phyloP scores from a whole-genome alignment of 306 rosid species.

The Cajanus cajan region DNA sequence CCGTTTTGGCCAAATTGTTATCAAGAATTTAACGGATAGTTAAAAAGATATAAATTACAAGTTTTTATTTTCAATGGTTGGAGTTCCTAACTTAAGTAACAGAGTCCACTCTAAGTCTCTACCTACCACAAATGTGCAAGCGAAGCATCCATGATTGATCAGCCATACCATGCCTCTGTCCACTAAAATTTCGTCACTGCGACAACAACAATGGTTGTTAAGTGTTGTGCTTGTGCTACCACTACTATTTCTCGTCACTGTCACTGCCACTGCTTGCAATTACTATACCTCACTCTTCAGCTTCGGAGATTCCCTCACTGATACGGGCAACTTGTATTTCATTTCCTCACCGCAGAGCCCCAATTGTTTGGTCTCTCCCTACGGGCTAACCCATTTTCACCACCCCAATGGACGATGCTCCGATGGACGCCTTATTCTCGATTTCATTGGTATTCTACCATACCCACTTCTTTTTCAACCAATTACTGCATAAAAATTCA shows the following conservation, averaged over 20 bases:
- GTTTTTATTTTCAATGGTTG: too few species aligned
- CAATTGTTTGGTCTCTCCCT: conserved; percentile 47
- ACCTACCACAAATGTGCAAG: too few species aligned
- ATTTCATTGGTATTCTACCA: conserved; percentile 61
- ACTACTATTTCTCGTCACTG: not conserved
- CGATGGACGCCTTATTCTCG: conserved; percentile 77
- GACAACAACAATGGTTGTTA: not conserved
- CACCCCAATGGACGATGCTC: conserved; percentile 71
- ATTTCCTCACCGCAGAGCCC: conserved; percentile 5
- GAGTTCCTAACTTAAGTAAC: too few species aligned
- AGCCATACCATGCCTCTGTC: not conserved
- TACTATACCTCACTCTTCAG: conserved; percentile 52
- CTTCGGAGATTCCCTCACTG: conserved; percentile 69
- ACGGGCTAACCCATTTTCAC: conserved; percentile 64
- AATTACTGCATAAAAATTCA: not conserved
- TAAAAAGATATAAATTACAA: too few species aligned
- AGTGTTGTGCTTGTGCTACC: not conserved
- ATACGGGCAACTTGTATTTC: conserved; percentile 51
- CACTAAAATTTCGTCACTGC: too few species aligned
- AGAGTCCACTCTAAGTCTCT: too few species aligned
- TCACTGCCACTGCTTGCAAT: not conserved
- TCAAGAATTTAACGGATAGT: too few species aligned
- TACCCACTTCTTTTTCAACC: not conserved
- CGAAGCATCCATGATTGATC: too few species aligned
- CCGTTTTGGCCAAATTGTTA: too few species aligned